Evolutionary conservation across 2,329 filamentous ascomycete genomes (phyloP), one percentile per base, ranked within the genome.

Genomic region (Fusarium neocosmosporiellum): DNA sequence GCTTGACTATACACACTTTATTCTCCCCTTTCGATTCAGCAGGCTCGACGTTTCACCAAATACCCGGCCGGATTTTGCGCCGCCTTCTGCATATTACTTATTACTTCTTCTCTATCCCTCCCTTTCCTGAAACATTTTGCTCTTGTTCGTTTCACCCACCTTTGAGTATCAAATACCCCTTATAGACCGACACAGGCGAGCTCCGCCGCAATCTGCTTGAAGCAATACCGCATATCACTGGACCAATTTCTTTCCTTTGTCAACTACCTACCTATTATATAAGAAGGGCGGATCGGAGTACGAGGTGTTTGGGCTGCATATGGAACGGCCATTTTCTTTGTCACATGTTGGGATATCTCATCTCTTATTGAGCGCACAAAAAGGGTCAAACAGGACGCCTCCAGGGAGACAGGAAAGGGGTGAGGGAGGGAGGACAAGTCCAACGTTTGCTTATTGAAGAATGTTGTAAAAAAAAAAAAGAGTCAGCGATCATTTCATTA

Each of bases 171-270:
- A 78, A 82, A 82, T 81, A 82, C 80, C 81, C 78, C 75, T 69
- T 78, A 82, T 82, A 82, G 81, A 82, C 77, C 78, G 76, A 77
- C 73, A 77, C 79, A 78, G 76, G 78, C 78, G 74, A 77, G 73
- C 77, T 73, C 73, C 74, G 71, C 73, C 68, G 67, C 70, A 67
- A 76, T 71, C 63, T 77, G 75, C 78, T 78, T 77, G 75, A 79
- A 76, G 77, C 79, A 75, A 72, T 66, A 71, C 67, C 63, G 67
- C 72, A 77, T 70, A 57, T 72, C 61, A 79, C 72, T 74, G 74
- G 66, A 78, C 71, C 73, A 78, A 71, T 68, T 74, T 75, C 66
- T 78, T 80, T 77, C 78, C 64, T 80, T 77, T 80, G 78, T 81
- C 66, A 72, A 55, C 46, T 31, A 50, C 46, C 46, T 29, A 50